Base-by-base conservation (phyloP, 805 yeast genomes). In the Barnettozyma wickerhamii region DNA sequence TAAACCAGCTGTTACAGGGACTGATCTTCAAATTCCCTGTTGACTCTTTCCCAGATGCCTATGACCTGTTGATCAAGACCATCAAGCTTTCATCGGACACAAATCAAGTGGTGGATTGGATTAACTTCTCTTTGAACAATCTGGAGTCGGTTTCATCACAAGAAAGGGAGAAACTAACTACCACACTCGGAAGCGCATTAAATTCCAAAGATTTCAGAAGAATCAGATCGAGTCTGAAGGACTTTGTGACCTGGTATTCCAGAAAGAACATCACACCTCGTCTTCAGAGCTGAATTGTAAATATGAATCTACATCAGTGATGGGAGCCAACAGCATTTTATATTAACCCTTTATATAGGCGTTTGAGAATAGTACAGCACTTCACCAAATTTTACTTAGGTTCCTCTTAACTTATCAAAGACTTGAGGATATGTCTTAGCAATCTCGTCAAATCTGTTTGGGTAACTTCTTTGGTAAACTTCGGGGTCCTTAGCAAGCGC, bases 401-500 rank as follows among this genome's bases (percentile, higher is more conserved):
- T 28, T 19, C 30, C 33, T 47, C 64, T 59, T 43, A 74, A 53
- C 51, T 79, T 80, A 41, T 79, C 70, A 50, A 79, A 68, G 5
- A 83, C 89, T 44, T 79, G 74, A 4, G 90, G 90, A 57, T 84
- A 84, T 33, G 78, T 72, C 47, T 73, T 63, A 51, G 82, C 77
- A 19, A 83, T 71, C 51, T 73, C 79, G 45, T 81, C 79, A 54
- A 81, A 84, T 46, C 77, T 62, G 14, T 74, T 74, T 28, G 95
- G 88, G 56, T 88, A 81, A 33, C 84, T 74, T 64, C 72, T 71
- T 56, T 77, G 79, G 68, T 84, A 82, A 7, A 84, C 78, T 52
- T 86, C 95, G 0, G 97, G 96, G 51, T 87, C 90, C 52, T 79
- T 77, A 12, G 90, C 87, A 53, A 86, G 68, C 0, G 93, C 89